Evolutionary conservation across 1,139 yeast species (phyloP), one percentile per base, ranked within the genome.

Genomic region (Candida glucosophila): DNA sequence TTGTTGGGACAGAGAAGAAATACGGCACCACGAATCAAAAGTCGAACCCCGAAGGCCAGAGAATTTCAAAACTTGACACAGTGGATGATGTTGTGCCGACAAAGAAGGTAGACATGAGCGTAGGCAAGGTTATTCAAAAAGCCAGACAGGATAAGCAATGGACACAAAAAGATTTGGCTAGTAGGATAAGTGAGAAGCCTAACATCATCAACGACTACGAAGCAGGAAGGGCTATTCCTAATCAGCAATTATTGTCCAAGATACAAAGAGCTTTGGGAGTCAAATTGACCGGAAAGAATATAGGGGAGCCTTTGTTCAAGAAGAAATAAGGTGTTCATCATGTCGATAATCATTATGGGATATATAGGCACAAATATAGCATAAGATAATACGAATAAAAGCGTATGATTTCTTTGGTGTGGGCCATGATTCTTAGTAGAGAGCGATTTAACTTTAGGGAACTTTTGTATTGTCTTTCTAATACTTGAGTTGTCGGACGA

Each of bases 81-180:
- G 77, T 85, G 28, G 94, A 88, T 45, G 96, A 88, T 46, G 88
- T 90, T 35, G 93, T 86, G 30, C 82, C 93, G 21, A 94, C 94
- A 29, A 81, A 88, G 60, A 92, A 86, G 61, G 59, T 90, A 31
- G 94, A 85, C 32, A 63, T 70, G 16, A 60, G 61, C 33, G 97
- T 92, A 20, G 98, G 98, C 43, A 82, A 79, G 52, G 80, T 92
- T 29, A 86, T 90, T 44, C 73, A 77, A 34, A 67, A 77, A 52
- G 95, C 82, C 22, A 79, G 98, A 62, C 80, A 77, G 47, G 96
- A 83, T 37, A 86, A 86, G 71, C 73, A 74, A 45, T 52, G 86
- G 48, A 81, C 96, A 7, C 98, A 90, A 58, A 90, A 90, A 68
- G 98, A 90, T 42, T 70, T 90, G 47, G 98, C 98, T 43, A 85